Base-by-base conservation (phyloP, 2,329 filamentous ascomycete species). In the Colletotrichum endophyticum region DNA sequence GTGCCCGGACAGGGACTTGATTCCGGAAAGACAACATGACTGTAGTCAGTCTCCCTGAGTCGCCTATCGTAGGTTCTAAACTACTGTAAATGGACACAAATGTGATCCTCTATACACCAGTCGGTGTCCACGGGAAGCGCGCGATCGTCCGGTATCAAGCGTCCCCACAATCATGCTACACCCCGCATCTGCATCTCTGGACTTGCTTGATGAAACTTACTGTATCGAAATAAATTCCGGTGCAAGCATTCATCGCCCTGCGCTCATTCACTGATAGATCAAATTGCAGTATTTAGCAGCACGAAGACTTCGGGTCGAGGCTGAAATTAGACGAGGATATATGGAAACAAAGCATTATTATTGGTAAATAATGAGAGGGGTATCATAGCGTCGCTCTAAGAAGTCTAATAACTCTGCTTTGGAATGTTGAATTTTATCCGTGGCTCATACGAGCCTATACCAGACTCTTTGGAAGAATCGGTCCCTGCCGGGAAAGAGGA, bases 371-470 rank as follows among this genome's bases (percentile, higher is more conserved):
- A 61, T 32, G 22, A 34, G 62, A 62, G 16, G 68, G 68, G 36
- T 70, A 70, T 53, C 56, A 53, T 63, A 28, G 25, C 36, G 49
- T 49, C 22, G 68, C 68, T 70, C 57, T 53, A 62, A 70, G 30
- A 70, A 62, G 68, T 32, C 49, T 22, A 39, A 25, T 15, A 36
- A 36, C 28, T 56, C 28, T 34, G 15, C 22, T 13, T 22, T 32
- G 12, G n/a, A 13, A 34, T 19, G 30, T n/a, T 19, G 36, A 30
- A 13, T 22, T 53, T 53, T n/a, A 16, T 15, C 27, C 25, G 8
- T 15, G 63, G 22, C 22, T 4, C 19, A 63, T 34, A 13, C 3
- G 15, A 9, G 16, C 27, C 64, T 68, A 68, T 5, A 36, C 44
- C 66, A 56, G 34, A 27, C 25, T 32, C 13, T 22, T 56, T 3